phyloP scores from a whole-genome alignment of 2,329 filamentous ascomycete genomes.

The Colletotrichum cereale region DNA sequence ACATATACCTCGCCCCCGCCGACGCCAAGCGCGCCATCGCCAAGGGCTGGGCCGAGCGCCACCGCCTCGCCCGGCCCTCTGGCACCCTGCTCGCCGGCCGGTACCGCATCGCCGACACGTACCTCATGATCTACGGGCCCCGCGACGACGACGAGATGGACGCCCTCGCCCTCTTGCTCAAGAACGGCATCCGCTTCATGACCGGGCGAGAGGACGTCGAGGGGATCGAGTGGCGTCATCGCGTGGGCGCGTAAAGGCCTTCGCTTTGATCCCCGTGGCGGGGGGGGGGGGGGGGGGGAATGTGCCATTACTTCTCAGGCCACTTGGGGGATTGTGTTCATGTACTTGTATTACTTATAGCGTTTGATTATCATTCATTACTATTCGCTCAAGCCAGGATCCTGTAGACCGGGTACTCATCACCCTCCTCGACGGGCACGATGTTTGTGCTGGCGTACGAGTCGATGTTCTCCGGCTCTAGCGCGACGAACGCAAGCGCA shows the following conservation, averaged over 20 bases:
- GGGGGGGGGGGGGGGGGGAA: no score
- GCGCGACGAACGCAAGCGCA: slow-evolving; percentile 45
- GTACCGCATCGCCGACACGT: slow-evolving; percentile 46
- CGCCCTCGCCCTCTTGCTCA: slow-evolving; percentile 35
- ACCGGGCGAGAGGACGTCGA: slow-evolving; percentile 24
- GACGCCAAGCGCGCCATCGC: slow-evolving; percentile 53
- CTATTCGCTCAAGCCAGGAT: slow-evolving; percentile 25
- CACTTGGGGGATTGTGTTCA: background rate
- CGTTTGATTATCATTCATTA: background rate
- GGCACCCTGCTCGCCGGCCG: background rate
- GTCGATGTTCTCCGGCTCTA: slow-evolving; percentile 52
- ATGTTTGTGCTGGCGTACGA: slow-evolving; percentile 50
- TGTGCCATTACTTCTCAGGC: no score
- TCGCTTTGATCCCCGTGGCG: no score
- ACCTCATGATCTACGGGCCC: slow-evolving; percentile 57
- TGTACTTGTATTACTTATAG: background rate
- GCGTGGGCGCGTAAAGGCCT: background rate
- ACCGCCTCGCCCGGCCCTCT: slow-evolving; percentile 49
- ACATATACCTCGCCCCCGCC: slow-evolving; percentile 52
- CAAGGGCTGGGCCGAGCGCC: slow-evolving; percentile 56
- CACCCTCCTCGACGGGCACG: slow-evolving; percentile 45
- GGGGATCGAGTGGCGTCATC: slow-evolving; percentile 25
- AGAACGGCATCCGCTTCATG: slow-evolving; percentile 26
- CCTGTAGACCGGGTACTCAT: slow-evolving; percentile 50
- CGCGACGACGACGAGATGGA: slow-evolving; percentile 51